A percentile compares a stretch with the other conserved stretches of the same genome.
These are phyloP conservation scores for Trametes polyzona DNA, from an alignment of 1,284 basidiomycete species.

Conservation along the genomic window DNA sequence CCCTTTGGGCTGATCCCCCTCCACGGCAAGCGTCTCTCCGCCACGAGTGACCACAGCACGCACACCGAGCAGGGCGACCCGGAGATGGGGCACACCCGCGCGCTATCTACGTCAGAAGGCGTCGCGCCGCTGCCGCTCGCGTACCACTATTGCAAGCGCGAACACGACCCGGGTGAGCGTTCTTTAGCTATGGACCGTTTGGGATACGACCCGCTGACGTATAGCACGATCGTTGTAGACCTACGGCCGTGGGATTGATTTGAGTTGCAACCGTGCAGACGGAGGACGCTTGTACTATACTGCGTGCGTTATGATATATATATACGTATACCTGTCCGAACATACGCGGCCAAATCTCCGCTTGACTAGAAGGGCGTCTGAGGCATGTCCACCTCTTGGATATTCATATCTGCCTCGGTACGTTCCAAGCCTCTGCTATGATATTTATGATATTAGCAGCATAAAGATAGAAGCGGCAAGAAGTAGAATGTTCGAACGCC, in stretches of 20 bases:
- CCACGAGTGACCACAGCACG: constrained; percentile 1
- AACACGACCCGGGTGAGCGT: constrained; percentile 21
- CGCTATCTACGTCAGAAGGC: neutral
- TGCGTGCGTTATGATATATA: no score
- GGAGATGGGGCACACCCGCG: neutral
- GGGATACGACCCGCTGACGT: neutral
- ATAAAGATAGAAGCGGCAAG: no score
- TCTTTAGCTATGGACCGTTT: neutral
- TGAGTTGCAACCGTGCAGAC: no score
- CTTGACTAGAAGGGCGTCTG: no score
- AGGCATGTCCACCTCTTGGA: no score
- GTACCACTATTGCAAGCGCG: constrained; percentile 22
- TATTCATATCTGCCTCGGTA: no score
- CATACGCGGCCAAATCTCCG: no score
- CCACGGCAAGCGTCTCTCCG: constrained; percentile 7
- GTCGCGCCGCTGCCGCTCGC: neutral
- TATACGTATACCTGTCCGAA: no score
- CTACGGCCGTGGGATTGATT: constrained; percentile 1
- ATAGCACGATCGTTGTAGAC: neutral
- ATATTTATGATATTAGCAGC: no score
- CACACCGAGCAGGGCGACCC: constrained; percentile 1
- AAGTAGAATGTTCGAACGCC: constrained; percentile 44
- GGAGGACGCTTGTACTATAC: no score
- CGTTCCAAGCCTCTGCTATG: no score
- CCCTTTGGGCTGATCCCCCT: constrained; percentile 25